Base-by-base conservation (phyloP, 495 filamentous ascomycete species). In the Penicillium steckii region DNA sequence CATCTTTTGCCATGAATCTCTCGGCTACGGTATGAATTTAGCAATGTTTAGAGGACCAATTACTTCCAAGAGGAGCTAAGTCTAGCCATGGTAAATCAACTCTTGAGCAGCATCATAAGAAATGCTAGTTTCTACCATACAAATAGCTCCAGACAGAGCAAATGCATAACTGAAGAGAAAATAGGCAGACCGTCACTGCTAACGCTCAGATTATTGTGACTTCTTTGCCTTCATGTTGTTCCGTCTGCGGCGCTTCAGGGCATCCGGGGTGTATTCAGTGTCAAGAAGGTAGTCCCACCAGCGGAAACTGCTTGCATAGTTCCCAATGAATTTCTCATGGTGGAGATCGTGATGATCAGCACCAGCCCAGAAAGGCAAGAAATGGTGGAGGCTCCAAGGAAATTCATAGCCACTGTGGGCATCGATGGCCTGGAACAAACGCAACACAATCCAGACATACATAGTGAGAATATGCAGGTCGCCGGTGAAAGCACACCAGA, bases 341-440 rank as follows among this genome's bases (percentile, higher is more conserved):
- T 98, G 94, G 25, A 89, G 76, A 65, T 98, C 94, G 72, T 98
- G 94, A 73, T 97, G 92, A 53, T 95, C 86, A 29, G 94, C 94
- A 57, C 94, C 94, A 52, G 93, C 94, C 95, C 95, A 98, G 81
- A 97, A 95, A 12, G 94, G 94, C 17, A 98, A 72, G 77, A 97
- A 88, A 70, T 95, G 90, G 69, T 94, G 91, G 65, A 98, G 76
- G 64, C 86, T 91, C 88, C 89, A 97, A 48, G 94, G 94, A 73
- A 98, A 97, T 64, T 98, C 94, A 69, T 97, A 98, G 53, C 94
- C 94, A 53, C 85, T 89, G 77, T 98, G 94, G 18, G 94, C 89
- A 72, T 98, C 94, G 66, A 98, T 97, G 59, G 94, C 95, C 73
- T 98, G 94, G 81, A 96, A 93, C n/a, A 98, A 78, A 50, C 94